Evolutionary conservation across 306 rosid genomes (phyloP), one percentile per base, ranked within the genome.

Genomic region (Pueraria montana): DNA sequence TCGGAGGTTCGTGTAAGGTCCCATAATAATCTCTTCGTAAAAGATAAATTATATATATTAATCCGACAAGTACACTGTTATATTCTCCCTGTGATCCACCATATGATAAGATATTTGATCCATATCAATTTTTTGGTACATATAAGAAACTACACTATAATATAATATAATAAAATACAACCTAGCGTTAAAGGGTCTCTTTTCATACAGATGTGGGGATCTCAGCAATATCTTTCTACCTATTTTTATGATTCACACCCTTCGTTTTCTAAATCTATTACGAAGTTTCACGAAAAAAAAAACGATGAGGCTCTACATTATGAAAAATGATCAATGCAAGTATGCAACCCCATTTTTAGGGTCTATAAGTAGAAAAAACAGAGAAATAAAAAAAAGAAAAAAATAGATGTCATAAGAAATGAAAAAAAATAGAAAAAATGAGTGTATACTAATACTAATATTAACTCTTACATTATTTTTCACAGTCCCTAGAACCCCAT

Each of bases 1-100:
- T 85, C 30, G 9, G 30, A 58, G 62, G 62, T 18, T 76, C 10
- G 26, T 14, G 79, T 50, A 18, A 56, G 65, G 79, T 12, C 36
- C 56, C 72, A 14, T 18, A 18, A 21, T 69, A 18, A 21, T 69
- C 53, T 45, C 20, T 58, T 58, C 13, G 24, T 48, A 1, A 2
- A 77, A 72, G 5, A 7, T 10, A 62, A 63, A 68, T 27, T 11
- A 43, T 17, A 27, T 10, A 66, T 30, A n/a, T 7, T 38, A 66
- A 16, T 48, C 45, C 1, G 20, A 59, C 76, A 61, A 63, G 67
- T 50, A 48, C 14, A 58, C 45, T 42, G 85, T 68, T 75, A 75
- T 38, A 75, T 26, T 76, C 53, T 74, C 82, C 11, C 61, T 2
- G 6, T 38, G 70, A 75, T 68, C 75, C 82, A 68, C 36, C 68